Conservation (phyloP, 2,329 filamentous ascomycete genomes). For the Curvularia sp. region DNA sequence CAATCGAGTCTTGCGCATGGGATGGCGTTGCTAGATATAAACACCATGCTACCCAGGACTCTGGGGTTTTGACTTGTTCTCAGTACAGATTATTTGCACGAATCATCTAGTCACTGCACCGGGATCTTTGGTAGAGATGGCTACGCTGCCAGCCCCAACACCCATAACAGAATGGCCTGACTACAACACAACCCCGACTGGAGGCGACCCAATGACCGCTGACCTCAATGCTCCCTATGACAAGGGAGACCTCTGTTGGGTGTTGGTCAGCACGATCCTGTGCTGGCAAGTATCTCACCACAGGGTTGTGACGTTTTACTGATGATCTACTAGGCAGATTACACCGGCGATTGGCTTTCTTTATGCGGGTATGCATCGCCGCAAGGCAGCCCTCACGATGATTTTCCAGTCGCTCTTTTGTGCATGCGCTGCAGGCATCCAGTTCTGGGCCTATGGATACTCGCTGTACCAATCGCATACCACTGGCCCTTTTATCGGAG, state of each 20-base stretch:
- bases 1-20: slow-evolving; percentile 19
- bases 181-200: slow-evolving; percentile 50
- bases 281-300: slow-evolving; percentile 33
- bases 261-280: slow-evolving; percentile 44
- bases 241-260: slow-evolving; percentile 57
- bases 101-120: neutral
- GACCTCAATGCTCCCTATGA: slow-evolving; percentile 56
- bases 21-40: slow-evolving; percentile 7
- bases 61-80: neutral
- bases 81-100: neutral
- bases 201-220: slow-evolving; percentile 55
- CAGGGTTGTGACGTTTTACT: neutral
- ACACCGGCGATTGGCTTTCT: slow-evolving; percentile 46
- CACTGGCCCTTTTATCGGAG: slow-evolving; percentile 37
- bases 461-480: slow-evolving; percentile 52
- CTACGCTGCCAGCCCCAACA: slow-evolving; percentile 36
- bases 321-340: slow-evolving; percentile 34
- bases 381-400: slow-evolving; percentile 53
- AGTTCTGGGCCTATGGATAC: slow-evolving; percentile 58
- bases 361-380: slow-evolving; percentile 45
- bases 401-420: slow-evolving; percentile 59
- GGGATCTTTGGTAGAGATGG: slow-evolving; percentile 25
- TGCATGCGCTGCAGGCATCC: slow-evolving; percentile 54
- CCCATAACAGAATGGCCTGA: slow-evolving; percentile 54
- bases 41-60: neutral